Conservation (phyloP, 2,329 filamentous ascomycete genomes). For the Metarhizium sp. region DNA sequence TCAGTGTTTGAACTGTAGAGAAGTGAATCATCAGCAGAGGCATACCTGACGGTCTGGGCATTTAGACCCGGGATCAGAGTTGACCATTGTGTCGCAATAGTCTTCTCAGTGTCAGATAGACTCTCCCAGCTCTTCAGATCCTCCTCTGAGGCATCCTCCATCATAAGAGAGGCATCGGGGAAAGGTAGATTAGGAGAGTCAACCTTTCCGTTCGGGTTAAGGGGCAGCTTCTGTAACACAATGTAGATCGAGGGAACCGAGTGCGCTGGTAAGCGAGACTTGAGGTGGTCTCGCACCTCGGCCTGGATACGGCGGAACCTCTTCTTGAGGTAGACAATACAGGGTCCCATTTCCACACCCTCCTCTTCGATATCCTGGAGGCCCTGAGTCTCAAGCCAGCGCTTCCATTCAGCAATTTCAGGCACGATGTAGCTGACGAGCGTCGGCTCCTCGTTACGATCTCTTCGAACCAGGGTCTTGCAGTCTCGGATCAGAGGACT, state of each 20-base stretch:
- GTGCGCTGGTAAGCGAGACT: conserved; percentile 41
- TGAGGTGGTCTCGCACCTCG: conserved; percentile 55
- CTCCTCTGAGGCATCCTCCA: conserved; percentile 24
- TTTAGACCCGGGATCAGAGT: conserved; percentile 57
- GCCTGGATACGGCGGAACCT: conserved; percentile 36
- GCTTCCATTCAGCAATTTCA: conserved; percentile 61
- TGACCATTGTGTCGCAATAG: conserved; percentile 53
- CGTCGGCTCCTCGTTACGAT: conserved; percentile 55
- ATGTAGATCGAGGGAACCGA: conserved; percentile 26
- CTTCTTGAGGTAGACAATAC: conserved; percentile 30
- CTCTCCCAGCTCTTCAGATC: conserved; percentile 43
- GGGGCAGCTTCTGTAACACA: conserved; percentile 40
- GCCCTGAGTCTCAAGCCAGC: conserved; percentile 51
- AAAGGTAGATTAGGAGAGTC: conserved; percentile 72
- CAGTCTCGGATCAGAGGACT: conserved; percentile 73
- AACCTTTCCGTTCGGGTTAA: conserved; percentile 73
- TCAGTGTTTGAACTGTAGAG: too few species aligned
- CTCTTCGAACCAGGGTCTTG: conserved; percentile 61
- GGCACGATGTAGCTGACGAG: conserved; percentile 86
- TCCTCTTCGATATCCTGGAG: conserved; percentile 47
- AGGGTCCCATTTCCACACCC: conserved; percentile 34
- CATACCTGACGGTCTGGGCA: conserved; percentile 48
- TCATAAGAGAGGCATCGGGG: conserved; percentile 62
- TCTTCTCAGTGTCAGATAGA: conserved; percentile 30
- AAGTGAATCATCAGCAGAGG: too few species aligned